Evolutionary conservation across 1,284 basidiomycete genomes (phyloP), one percentile per base, ranked within the genome.

Genomic region (Leucoagaricus sp.): DNA sequence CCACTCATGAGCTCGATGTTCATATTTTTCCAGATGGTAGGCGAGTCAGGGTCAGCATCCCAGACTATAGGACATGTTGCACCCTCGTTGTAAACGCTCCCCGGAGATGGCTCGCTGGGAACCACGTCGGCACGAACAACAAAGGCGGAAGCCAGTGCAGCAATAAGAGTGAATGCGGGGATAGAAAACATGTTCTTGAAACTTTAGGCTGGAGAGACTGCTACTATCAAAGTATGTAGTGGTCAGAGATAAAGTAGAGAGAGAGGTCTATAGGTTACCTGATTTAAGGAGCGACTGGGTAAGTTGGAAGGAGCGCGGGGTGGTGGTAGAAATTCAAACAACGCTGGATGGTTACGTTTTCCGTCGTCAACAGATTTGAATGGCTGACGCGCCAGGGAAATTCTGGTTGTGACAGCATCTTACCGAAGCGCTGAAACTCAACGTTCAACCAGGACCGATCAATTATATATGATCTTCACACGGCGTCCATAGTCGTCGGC

Each of bases 1-100:
- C 92, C 92, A 0, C 87, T 87, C 89, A 91, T 93, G 62, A 94
- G 80, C 69, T 91, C 77, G 56, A 93, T 87, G 57, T 76, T 72
- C 82, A 86, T 89, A 55, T 70, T 68, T 65, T 78, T 84, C 89
- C 90, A 91, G 6, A 63, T 61, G 15, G 82, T 82, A 1, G 79
- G 76, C 1, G 70, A 72, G 17, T 53, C 60, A 3, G 72, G 60
- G 64, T 91, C 88, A 4, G 71, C 72, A 0, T 66, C 65, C 88
- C 88, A 92, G 3, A 66, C 64, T 45, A 86, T 75, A 8, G 65
- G 59, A 64, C 89, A 91, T 2, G 71, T 64, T 3, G 69, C 51
- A 17, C 88, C 89, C 54, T 79, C 72, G 38, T 80, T 77, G 74
- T 78, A 89, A n/a, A 78, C 66, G 48, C 77, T 73, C 41, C 80